Conservation (phyloP, 257 asterid species). For the Coffea eugenioides region DNA sequence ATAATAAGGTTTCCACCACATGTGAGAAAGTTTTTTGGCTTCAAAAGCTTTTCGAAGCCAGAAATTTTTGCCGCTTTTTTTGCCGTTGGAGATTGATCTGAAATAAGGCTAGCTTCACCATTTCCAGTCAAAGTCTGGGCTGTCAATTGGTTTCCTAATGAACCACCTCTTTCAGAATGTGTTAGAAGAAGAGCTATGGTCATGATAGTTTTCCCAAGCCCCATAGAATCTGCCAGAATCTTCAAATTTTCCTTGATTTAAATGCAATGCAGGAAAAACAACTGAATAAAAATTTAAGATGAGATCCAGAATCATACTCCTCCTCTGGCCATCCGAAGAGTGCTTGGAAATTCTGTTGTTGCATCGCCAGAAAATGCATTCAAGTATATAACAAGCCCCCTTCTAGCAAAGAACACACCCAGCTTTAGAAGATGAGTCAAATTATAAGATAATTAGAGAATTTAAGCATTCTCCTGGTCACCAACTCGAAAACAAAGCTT, state of each 20-base stretch:
- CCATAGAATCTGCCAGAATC: slow-evolving; percentile 99
- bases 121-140: slow-evolving; percentile 39
- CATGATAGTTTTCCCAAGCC: slow-evolving; percentile 98
- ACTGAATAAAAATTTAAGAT: slow-evolving; percentile 15
- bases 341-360: slow-evolving; percentile 83
- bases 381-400: slow-evolving; percentile 67
- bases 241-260: slow-evolving; percentile 42
- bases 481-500: background rate
- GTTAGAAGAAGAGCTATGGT: slow-evolving; percentile 85
- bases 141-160: slow-evolving; percentile 40
- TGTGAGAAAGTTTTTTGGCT: slow-evolving; percentile 44
- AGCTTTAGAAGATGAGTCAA: slow-evolving; percentile 7
- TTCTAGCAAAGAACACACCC: slow-evolving; percentile 48
- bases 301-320: slow-evolving; percentile 66
- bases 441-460: slow-evolving; percentile 13
- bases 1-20: slow-evolving; percentile 88
- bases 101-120: slow-evolving; percentile 34
- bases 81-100: slow-evolving; percentile 52
- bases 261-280: slow-evolving; percentile 10
- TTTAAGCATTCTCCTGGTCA: slow-evolving; percentile 12
- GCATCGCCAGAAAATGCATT: slow-evolving; percentile 96
- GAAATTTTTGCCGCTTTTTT: slow-evolving; percentile 50
- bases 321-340: slow-evolving; percentile 93
- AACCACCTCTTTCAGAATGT: slow-evolving; percentile 60
- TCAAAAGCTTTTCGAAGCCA: slow-evolving; percentile 66